These are phyloP conservation scores for Cyclotella atomus DNA, from an alignment of 108 stramenopile genomes.

Conservation along the genomic window DNA sequence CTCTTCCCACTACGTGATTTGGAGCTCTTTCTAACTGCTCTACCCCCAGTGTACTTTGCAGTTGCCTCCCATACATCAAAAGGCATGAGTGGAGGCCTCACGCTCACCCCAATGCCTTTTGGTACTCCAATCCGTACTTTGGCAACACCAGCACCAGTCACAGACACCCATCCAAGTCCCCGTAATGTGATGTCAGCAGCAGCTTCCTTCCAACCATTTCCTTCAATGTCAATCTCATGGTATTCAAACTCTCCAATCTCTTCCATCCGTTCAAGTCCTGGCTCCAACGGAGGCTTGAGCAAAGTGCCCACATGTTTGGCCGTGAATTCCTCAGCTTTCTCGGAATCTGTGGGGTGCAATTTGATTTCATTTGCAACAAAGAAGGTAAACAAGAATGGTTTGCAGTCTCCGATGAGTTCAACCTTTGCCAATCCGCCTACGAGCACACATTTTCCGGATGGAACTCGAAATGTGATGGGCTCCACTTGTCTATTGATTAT, in stretches of 20 bases:
- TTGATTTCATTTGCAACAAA: slow-evolving; percentile 96
- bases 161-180: slow-evolving; percentile 97
- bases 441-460: slow-evolving; percentile 82
- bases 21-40: slow-evolving; percentile 71
- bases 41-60: slow-evolving; percentile 83
- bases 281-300: slow-evolving; percentile 89
- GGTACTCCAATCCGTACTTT: slow-evolving; percentile 80
- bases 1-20: slow-evolving; percentile 75
- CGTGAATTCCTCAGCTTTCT: slow-evolving; percentile 80
- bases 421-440: slow-evolving; percentile 87
- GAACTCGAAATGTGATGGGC: slow-evolving; percentile 84
- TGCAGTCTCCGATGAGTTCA: slow-evolving; percentile 83
- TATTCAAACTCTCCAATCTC: slow-evolving; percentile 90
- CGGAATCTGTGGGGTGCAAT: slow-evolving; percentile 83
- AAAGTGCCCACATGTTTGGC: slow-evolving; percentile 89
- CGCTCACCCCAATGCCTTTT: slow-evolving; percentile 82
- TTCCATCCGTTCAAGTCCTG: slow-evolving; percentile 75
- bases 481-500: slow-evolving; percentile 67
- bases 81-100: slow-evolving; percentile 90
- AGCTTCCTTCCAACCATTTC: slow-evolving; percentile 93
- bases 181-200: slow-evolving; percentile 92
- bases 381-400: slow-evolving; percentile 93
- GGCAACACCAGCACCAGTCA: slow-evolving; percentile 90
- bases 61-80: slow-evolving; percentile 90
- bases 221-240: slow-evolving; percentile 85